Percentiles rank a stretch among this genome's conserved stretches.
These are phyloP conservation scores for Fusarium sp. DNA, from an alignment of 2,329 filamentous ascomycete genomes.

Conservation along the genomic window DNA sequence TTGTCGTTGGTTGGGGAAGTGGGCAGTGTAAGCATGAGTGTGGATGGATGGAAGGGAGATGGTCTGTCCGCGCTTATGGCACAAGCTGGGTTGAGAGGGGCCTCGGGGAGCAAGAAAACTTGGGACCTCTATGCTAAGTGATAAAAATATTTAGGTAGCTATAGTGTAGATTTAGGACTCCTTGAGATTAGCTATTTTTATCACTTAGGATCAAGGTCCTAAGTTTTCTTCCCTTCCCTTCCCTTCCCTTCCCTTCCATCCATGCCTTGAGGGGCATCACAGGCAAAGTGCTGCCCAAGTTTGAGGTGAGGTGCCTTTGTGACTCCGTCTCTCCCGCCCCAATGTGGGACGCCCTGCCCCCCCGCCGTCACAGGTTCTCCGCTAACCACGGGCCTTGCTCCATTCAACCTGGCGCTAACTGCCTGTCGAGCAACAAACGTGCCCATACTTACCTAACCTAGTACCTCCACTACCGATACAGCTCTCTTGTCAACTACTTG, in stretches of 20 bases:
- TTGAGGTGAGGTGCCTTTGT: neutral
- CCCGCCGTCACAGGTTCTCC: constrained; percentile 14
- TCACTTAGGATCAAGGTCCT: neutral
- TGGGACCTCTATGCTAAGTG: neutral
- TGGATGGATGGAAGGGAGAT: neutral
- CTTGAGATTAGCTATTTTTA: neutral
- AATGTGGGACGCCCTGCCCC: constrained; percentile 23
- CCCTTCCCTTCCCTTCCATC: neutral
- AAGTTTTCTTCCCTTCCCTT: neutral
- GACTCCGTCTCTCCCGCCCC: constrained; percentile 28
- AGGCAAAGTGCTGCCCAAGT: neutral
- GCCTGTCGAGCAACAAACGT: constrained; percentile 16
- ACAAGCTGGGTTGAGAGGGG: neutral
- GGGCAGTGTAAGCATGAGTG: constrained; percentile 15
- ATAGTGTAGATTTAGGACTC: neutral
- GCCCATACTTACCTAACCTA: constrained; percentile 1
- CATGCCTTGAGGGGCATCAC: neutral
- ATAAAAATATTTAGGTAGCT: neutral
- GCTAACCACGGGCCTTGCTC: constrained; percentile 19
- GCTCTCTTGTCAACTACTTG: constrained; percentile 3
- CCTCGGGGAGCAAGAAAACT: neutral
- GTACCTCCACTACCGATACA: neutral
- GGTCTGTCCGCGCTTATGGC: constrained; percentile 1
- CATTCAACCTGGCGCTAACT: constrained; percentile 28
- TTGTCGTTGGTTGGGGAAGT: constrained; percentile 5